phyloP scores from a whole-genome alignment of 257 asterid species.

The Rubia yunnanensis region DNA sequence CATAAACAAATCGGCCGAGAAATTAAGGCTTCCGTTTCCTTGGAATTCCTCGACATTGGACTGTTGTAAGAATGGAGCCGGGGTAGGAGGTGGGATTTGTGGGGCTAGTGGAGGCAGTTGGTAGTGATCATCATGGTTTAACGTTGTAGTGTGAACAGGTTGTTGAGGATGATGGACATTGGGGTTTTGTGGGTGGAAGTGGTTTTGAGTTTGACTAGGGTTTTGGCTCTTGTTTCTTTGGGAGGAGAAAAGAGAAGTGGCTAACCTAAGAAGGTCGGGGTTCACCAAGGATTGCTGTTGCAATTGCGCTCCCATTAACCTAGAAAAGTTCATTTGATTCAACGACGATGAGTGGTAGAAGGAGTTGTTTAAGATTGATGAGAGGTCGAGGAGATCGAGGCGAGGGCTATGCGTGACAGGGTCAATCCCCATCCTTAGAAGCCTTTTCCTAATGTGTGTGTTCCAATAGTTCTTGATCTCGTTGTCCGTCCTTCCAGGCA shows the following conservation, averaged over 20 bases:
- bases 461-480: slow-evolving; percentile 88
- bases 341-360: slow-evolving; percentile 14
- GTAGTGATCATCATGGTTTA: neutral
- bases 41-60: slow-evolving; percentile 21
- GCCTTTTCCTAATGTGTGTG: slow-evolving; percentile 64
- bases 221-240: slow-evolving; percentile 20
- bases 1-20: slow-evolving; percentile 7
- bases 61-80: slow-evolving; percentile 23
- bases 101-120: slow-evolving; percentile 19
- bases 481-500: slow-evolving; percentile 79
- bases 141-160: neutral
- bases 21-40: slow-evolving; percentile 4
- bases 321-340: slow-evolving; percentile 38
- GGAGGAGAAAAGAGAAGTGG: slow-evolving; percentile 39
- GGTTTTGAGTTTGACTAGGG: slow-evolving; percentile 12
- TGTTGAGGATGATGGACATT: slow-evolving; percentile 14
- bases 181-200: slow-evolving; percentile 17
- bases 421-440: slow-evolving; percentile 75
- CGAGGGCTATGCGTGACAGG: slow-evolving; percentile 80
- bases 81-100: slow-evolving; percentile 27
- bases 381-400: slow-evolving; percentile 68
- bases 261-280: slow-evolving; percentile 49
- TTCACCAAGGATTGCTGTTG: slow-evolving; percentile 27
- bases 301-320: slow-evolving; percentile 36
- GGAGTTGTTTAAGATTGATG: slow-evolving; percentile 38